Evolutionary conservation across 371 early-diverging fungal species (phyloP).

Genomic region (Choanephora cucurbitarum): DNA sequence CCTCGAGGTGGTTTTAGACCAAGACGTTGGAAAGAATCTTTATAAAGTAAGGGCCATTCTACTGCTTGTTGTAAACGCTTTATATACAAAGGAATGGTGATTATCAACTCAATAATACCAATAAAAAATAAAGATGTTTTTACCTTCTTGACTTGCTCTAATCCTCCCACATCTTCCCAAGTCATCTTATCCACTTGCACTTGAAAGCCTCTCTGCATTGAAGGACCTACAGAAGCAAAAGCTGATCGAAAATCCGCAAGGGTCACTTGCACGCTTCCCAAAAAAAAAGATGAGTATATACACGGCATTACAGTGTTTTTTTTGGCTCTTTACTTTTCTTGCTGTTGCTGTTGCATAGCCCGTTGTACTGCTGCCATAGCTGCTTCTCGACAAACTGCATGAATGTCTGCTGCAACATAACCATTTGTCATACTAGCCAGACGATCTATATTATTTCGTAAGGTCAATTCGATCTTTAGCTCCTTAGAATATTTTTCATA

Average conservation of each 20-base stretch:
- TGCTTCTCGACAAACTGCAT: conserved; percentile 89
- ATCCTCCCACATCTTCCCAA: conserved; percentile 96
- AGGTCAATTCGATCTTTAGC: no score
- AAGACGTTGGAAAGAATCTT: conserved; percentile 71
- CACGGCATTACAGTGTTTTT: no score
- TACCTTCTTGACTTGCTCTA: conserved; percentile 88
- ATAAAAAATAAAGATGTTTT: neutral
- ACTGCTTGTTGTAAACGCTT: conserved; percentile 87
- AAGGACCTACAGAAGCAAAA: conserved; percentile 65
- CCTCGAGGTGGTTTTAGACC: conserved; percentile 88
- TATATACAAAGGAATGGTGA: conserved; percentile 2
- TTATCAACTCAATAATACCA: no score
- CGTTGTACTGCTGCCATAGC: conserved; percentile 67
- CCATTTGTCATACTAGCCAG: conserved; percentile 91
- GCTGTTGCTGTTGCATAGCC: conserved; percentile 19
- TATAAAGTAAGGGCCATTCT: conserved; percentile 91
- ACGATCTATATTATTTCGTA: no score
- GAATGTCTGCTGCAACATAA: conserved; percentile 97
- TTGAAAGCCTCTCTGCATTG: conserved; percentile 63
- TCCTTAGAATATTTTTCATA: no score
- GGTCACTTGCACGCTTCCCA: conserved; percentile 37
- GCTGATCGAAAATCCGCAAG: conserved; percentile 66
- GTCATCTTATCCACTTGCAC: conserved; percentile 60
- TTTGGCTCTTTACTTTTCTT: neutral
- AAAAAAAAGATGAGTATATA: neutral